Evolutionary conservation across 345 rosid species (phyloP), one percentile per base, ranked within the genome.

Genomic region (Limnanthes douglasii): DNA sequence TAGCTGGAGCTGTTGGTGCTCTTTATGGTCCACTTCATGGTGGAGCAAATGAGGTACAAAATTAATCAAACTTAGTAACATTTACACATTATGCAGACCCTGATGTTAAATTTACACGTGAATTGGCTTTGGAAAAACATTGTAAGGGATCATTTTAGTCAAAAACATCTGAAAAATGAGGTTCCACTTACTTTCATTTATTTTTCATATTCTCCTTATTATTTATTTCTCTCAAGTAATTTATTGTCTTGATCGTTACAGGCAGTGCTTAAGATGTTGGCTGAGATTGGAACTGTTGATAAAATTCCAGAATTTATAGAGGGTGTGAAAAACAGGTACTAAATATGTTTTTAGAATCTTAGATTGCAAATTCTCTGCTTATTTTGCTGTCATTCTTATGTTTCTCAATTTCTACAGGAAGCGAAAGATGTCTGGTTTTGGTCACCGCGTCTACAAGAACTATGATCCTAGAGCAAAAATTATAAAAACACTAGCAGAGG

Each of bases 381-480:
- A 13, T 14, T 27, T 14, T 4, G 20, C 21, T 41, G 20, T 20
- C 31, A 15, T 46, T 50, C 15, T 21, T 27, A 13, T 21, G 15
- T 28, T 11, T 17, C 16, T 39, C 31, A 3, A 19, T 39, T 24
- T 50, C 4, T 24, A 12, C 20, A 90, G 98, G 72, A 90, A 80
- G 61, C 66, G 83, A 60, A 90, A 90, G 70, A 80, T 90, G 98
- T 90, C 94, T n/a, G 98, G 98, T 45, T 90, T 90, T 65, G 96
- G 98, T 18, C 96, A 90, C 53, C 94, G 96, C 37, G 94, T 90
- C 3, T 90, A 90, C 77, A 90, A 84, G 62, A 90, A 78, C 76
- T 90, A 90, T 38, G 96, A 84, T 50, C 98, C 98, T 5, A 65
- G 96, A 45, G 98, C 98, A 31, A 90, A 78, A 61, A 93, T 84